These are phyloP conservation scores for Porogramme epimiltina DNA, from an alignment of 1,284 basidiomycete species.

Conservation along the genomic window DNA sequence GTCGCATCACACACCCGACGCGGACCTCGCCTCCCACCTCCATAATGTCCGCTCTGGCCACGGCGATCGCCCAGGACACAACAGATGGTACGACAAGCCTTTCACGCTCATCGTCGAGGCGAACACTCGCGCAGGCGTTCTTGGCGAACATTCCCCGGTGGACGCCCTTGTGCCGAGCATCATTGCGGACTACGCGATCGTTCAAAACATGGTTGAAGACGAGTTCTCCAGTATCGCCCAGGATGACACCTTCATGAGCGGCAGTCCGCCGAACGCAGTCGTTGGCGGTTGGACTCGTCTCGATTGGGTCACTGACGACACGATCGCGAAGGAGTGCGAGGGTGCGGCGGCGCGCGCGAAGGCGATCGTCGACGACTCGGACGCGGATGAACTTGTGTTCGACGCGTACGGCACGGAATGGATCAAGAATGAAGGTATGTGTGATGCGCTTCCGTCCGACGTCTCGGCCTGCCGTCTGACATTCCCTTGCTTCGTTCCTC, in stretches of 20 bases:
- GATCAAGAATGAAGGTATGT: slow-evolving; percentile 71
- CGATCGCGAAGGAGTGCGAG: slow-evolving; percentile 58
- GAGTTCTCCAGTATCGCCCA: slow-evolving; percentile 28
- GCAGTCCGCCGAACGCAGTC: not conserved
- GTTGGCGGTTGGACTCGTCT: slow-evolving; percentile 62
- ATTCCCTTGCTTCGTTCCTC: not conserved
- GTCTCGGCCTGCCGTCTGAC: not conserved
- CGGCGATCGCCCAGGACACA: slow-evolving; percentile 58
- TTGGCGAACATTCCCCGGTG: slow-evolving; percentile 92
- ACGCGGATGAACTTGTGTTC: slow-evolving; percentile 86
- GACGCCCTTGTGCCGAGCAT: slow-evolving; percentile 93
- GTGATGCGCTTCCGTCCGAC: slow-evolving; percentile 27
- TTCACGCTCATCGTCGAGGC: slow-evolving; percentile 85
- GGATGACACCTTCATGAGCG: not conserved
- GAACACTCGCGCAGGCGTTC: slow-evolving; percentile 83
- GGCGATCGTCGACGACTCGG: slow-evolving; percentile 75
- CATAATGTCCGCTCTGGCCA: slow-evolving; percentile 74
- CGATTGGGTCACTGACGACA: slow-evolving; percentile 77
- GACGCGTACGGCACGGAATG: slow-evolving; percentile 87
- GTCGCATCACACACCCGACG: slow-evolving; percentile 13
- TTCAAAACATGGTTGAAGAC: slow-evolving; percentile 58
- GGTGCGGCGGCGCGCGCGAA: slow-evolving; percentile 63
- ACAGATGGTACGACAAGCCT: slow-evolving; percentile 95
- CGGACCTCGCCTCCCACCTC: slow-evolving; percentile 76
- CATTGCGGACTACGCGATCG: slow-evolving; percentile 84